Evolutionary conservation across 2,329 filamentous ascomycete genomes (phyloP).

Genomic region (Penicillium sp.): DNA sequence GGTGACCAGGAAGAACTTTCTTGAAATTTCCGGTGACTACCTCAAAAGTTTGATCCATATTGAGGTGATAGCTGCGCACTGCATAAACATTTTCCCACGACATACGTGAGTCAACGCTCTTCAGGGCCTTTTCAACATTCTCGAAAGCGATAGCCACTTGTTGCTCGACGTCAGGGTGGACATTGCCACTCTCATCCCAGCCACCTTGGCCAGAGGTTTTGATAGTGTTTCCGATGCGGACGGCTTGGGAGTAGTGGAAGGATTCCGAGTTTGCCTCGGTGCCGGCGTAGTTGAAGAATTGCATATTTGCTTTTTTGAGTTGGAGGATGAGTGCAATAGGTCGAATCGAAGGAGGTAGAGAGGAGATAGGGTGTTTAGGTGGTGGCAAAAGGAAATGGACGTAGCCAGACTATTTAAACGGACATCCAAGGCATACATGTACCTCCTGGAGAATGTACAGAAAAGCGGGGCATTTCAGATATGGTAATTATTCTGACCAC

Average conservation of each 20-base stretch:
- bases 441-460: neutral
- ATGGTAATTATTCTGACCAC: neutral
- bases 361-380: neutral
- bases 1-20: slow-evolving; percentile 13
- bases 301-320: neutral
- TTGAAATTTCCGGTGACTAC: slow-evolving; percentile 19
- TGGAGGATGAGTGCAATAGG: neutral
- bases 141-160: slow-evolving; percentile 20
- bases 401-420: neutral
- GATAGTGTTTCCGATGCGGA: slow-evolving; percentile 19
- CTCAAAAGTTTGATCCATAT: slow-evolving; percentile 16
- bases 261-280: slow-evolving; percentile 10
- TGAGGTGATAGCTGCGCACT: slow-evolving; percentile 21
- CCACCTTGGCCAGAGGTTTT: slow-evolving; percentile 27
- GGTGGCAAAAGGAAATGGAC: neutral
- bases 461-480: neutral
- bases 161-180: slow-evolving; percentile 4
- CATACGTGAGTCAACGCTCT: slow-evolving; percentile 7
- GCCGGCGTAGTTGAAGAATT: slow-evolving; percentile 10
- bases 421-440: neutral
- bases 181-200: slow-evolving; percentile 15
- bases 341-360: neutral
- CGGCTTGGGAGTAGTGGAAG: slow-evolving; percentile 26
- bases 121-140: slow-evolving; percentile 20
- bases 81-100: slow-evolving; percentile 22